Percentiles rank a stretch among this genome's conserved stretches.
These are phyloP conservation scores for Vitis hybrid DNA, from an alignment of 177 flowering plant species.

Conservation along the genomic window DNA sequence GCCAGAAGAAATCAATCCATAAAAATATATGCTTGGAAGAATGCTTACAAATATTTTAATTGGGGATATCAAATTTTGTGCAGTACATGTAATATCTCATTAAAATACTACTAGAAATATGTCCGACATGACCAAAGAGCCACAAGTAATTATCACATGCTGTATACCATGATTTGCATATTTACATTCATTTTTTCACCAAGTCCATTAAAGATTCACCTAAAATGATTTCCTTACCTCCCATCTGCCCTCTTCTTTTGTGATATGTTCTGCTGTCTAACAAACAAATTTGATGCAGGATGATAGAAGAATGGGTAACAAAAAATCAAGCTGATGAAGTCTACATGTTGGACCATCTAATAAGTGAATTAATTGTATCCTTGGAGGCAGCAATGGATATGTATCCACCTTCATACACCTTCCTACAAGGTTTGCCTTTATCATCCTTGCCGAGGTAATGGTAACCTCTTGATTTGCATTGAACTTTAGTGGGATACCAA, in stretches of 20 bases:
- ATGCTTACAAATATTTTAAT: too few species aligned
- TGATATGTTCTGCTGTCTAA: not conserved
- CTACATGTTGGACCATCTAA: slow-evolving; percentile 55
- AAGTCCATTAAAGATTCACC: too few species aligned
- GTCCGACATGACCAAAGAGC: too few species aligned
- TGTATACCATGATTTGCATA: not conserved
- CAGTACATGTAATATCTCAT: too few species aligned
- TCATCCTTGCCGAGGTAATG: slow-evolving; percentile 39
- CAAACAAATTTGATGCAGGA: slow-evolving; percentile 40
- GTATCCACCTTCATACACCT: slow-evolving; percentile 45
- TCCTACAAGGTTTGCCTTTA: slow-evolving; percentile 44
- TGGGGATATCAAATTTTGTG: too few species aligned
- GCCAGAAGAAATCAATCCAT: too few species aligned
- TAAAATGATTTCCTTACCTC: not conserved
- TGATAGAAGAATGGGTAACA: slow-evolving; percentile 52
- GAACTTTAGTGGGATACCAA: too few species aligned
- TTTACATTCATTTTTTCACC: not conserved
- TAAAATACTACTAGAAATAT: too few species aligned
- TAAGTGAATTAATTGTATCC: slow-evolving; percentile 32
- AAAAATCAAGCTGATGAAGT: slow-evolving; percentile 68
- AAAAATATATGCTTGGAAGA: too few species aligned
- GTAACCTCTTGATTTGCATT: not conserved
- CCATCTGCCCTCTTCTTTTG: not conserved
- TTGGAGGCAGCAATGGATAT: slow-evolving; percentile 25
- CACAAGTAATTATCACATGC: too few species aligned